phyloP scores from a whole-genome alignment of 208 protist genomes.

The Borovskyia barvae region DNA sequence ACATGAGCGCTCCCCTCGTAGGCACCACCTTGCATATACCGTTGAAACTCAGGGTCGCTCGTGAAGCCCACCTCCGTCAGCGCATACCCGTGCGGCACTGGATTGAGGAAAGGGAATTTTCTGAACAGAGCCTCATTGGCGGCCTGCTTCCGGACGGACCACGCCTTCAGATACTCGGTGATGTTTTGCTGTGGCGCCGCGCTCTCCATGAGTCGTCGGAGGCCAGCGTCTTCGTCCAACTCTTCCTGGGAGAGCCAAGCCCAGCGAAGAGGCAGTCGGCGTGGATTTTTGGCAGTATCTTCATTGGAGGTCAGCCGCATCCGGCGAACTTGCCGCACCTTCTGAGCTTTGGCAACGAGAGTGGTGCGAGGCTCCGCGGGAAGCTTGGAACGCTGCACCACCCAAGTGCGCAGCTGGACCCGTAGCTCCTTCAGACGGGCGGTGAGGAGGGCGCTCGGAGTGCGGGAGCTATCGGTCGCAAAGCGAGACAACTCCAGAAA shows the following conservation, averaged over 20 bases:
- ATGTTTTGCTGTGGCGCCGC: constrained; percentile 16
- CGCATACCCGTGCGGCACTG: constrained; percentile 49
- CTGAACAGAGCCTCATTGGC: constrained; percentile 66
- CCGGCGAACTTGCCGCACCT: constrained; percentile 11
- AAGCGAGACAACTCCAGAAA: constrained; percentile 7
- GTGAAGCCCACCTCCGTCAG: constrained; percentile 55
- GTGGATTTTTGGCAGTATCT: constrained; percentile 40
- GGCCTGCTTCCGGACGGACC: constrained; percentile 55
- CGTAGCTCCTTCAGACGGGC: constrained; percentile 9
- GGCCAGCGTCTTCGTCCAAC: constrained; percentile 36
- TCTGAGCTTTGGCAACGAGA: constrained; percentile 9
- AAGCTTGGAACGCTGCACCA: constrained; percentile 5
- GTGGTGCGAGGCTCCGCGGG: constrained; percentile 27
- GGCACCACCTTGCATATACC: constrained; percentile 17
- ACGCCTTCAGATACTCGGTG: constrained; percentile 27
- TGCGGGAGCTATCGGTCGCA: background rate
- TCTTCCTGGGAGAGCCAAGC: constrained; percentile 50
- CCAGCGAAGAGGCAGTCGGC: constrained; percentile 62
- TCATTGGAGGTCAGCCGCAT: constrained; percentile 1
- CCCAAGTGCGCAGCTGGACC: constrained; percentile 8
- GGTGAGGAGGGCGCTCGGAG: constrained; percentile 11
- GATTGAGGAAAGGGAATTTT: constrained; percentile 53
- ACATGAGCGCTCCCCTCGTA: constrained; percentile 25
- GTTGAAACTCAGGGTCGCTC: constrained; percentile 37
- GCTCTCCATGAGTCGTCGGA: constrained; percentile 35